Evolutionary conservation across 371 early-diverging fungal genomes (phyloP).

Genomic region (Dichotomocladium elegans): DNA sequence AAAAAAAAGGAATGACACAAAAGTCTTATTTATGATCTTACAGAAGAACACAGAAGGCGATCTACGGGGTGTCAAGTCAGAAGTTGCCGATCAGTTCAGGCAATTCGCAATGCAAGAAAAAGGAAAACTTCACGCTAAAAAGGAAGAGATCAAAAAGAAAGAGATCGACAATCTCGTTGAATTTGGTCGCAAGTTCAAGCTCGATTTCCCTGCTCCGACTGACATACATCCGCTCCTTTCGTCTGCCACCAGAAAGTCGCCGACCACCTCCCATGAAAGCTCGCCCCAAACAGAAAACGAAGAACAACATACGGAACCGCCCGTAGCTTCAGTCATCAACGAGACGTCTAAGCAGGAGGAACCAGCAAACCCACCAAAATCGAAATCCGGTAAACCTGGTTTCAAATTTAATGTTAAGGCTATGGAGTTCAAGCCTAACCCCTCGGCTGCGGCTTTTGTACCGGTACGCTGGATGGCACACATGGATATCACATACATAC

Average conservation of each 20-base stretch:
- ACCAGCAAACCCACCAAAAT: no score
- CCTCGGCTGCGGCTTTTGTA: conserved; percentile 72
- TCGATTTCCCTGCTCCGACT: conserved; percentile 73
- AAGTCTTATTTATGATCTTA: neutral
- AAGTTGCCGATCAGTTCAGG: conserved; percentile 61
- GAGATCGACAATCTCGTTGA: conserved; percentile 75
- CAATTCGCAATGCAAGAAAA: conserved; percentile 75
- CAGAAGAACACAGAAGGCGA: neutral
- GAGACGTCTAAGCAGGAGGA: neutral
- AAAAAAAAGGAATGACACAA: neutral
- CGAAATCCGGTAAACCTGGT: conserved; percentile 23
- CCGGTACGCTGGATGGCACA: conserved; percentile 44
- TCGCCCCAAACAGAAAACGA: neutral
- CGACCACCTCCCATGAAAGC: conserved; percentile 1
- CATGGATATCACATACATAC: neutral
- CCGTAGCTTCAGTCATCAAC: neutral
- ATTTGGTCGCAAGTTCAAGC: conserved; percentile 73
- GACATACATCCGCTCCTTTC: conserved; percentile 71
- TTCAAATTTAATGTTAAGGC: conserved; percentile 88
- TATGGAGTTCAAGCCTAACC: conserved; percentile 85
- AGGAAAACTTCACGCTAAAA: conserved; percentile 74
- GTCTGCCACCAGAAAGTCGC: conserved; percentile 35
- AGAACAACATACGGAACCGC: neutral
- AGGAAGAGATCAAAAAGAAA: conserved; percentile 67
- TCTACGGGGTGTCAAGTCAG: conserved; percentile 38